Base-by-base conservation (phyloP, 108 stramenopile species). In the Nitzschia sp. region DNA sequence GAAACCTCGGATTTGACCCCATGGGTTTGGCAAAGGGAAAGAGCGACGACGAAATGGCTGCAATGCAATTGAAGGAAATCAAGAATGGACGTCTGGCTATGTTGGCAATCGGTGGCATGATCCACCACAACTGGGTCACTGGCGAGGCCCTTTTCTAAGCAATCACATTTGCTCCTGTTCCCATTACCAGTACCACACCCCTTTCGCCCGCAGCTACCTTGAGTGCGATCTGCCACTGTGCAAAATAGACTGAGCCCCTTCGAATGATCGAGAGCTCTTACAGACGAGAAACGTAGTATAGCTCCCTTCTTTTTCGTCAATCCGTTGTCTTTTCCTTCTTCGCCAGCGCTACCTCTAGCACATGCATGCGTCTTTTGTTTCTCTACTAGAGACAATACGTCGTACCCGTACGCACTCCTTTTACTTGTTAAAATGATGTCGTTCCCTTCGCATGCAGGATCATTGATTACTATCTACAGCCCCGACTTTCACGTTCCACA, bases 11-110 rank as follows among this genome's bases (percentile, higher is more conserved):
- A 53, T 95, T 90, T 50, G 93, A 94, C 58, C 89, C 94, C 57
- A 63, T 89, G 78, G 86, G 88, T 21, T 64, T 85, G 58, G 61
- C 59, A n/a, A 74, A 72, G 58, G 84, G 84, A 28, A 89, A 88
- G 82, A 69, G 78, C 26, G 71, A 82, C 65, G 88, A 79, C 31
- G 82, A 89, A 68, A 77, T 77, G 53, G 83, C 79, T 44, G 68
- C 71, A 25, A 68, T 92, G 84, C 61, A 89, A 69, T 68, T 90
- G 63, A 78, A 89, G 66, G 94, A 95, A 76, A 76, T 95, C 62
- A 92, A 90, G 85, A 95, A 95, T 74, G 94, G 94, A 68, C 74
- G 94, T 55, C 71, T 95, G 66, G 94, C 94, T 50, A 95, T 90
- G 89, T 63, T 89, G 46, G 89, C 93, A 21, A 90, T 93, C 64